phyloP scores from a whole-genome alignment of 2,329 filamentous ascomycete species.

The Chaetomiaceae sp. region DNA sequence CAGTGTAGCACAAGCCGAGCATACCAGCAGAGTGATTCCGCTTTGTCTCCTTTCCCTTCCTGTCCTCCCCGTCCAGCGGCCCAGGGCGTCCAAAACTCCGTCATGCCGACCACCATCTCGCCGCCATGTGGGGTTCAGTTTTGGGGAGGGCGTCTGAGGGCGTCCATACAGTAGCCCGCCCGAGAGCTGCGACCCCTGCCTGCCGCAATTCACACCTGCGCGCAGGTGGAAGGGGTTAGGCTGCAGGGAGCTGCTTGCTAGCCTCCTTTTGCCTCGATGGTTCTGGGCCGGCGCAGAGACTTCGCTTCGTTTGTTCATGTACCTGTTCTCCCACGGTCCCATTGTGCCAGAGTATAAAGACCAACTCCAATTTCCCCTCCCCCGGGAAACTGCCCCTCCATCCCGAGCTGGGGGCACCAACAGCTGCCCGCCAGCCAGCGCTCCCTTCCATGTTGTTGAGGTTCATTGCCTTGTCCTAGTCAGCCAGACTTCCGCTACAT shows the following conservation, averaged over 20 bases:
- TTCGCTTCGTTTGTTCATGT: constrained; percentile 26
- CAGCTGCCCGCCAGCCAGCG: constrained; percentile 34
- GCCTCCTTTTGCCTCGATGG: constrained; percentile 18
- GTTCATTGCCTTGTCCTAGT: too few species aligned
- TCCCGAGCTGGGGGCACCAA: constrained; percentile 36
- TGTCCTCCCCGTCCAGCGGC: constrained; percentile 7
- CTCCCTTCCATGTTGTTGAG: constrained; percentile 17
- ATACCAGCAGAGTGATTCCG: constrained; percentile 6
- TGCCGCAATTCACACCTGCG: constrained; percentile 8
- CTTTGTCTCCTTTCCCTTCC: constrained; percentile 8
- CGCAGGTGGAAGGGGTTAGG: constrained; percentile 3
- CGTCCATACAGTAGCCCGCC: too few species aligned
- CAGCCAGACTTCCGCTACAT: neutral
- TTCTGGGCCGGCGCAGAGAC: constrained; percentile 17
- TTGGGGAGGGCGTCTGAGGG: neutral
- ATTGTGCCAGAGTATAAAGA: constrained; percentile 28
- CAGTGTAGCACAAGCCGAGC: constrained; percentile 10
- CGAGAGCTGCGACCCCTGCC: constrained; percentile 17
- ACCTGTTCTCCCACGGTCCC: constrained; percentile 16
- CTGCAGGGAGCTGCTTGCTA: constrained; percentile 23
- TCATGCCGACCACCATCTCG: constrained; percentile 14
- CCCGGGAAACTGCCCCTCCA: constrained; percentile 28
- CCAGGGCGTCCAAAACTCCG: constrained; percentile 14
- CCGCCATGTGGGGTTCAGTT: constrained; percentile 19
- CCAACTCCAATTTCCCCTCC: constrained; percentile 32